These are phyloP conservation scores for Apiospora kogelbergensis DNA, from an alignment of 2,329 filamentous ascomycete species.

Conservation along the genomic window DNA sequence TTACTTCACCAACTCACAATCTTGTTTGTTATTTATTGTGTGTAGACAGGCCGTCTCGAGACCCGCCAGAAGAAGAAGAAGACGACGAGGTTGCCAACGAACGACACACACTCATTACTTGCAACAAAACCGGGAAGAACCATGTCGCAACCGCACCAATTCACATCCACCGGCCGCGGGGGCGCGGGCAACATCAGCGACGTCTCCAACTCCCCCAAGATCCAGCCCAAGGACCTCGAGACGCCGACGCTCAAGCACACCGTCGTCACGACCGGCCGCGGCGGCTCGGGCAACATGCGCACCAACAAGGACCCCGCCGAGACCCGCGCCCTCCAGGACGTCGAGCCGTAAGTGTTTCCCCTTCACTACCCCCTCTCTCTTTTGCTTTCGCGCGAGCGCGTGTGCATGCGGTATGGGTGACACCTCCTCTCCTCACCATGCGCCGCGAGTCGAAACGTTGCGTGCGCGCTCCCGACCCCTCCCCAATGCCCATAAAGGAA, in stretches of 20 bases:
- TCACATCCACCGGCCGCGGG: conserved; percentile 71
- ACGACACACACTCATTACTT: neutral
- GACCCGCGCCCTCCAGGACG: conserved; percentile 80
- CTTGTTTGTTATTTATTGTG: neutral
- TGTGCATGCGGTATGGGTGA: no score
- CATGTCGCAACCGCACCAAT: conserved; percentile 36
- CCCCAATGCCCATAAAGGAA: no score
- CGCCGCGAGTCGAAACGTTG: no score
- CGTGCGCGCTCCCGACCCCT: neutral
- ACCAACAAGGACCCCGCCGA: conserved; percentile 68
- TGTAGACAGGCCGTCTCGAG: neutral
- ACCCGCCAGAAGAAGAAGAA: neutral
- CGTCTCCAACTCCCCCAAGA: conserved; percentile 43
- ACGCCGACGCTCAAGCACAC: conserved; percentile 82
- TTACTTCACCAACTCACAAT: neutral
- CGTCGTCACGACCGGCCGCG: conserved; percentile 87
- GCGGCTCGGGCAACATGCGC: conserved; percentile 87
- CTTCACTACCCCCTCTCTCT: conserved; percentile 16
- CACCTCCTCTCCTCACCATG: neutral
- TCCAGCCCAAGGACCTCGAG: conserved; percentile 65
- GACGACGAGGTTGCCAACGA: neutral
- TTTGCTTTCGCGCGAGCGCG: neutral
- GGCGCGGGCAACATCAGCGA: conserved; percentile 75
- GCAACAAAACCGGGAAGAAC: conserved; percentile 12
- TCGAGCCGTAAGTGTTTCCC: conserved; percentile 59